phyloP scores from a whole-genome alignment of 257 asterid genomes.

The Ajuga chamaepitys region DNA sequence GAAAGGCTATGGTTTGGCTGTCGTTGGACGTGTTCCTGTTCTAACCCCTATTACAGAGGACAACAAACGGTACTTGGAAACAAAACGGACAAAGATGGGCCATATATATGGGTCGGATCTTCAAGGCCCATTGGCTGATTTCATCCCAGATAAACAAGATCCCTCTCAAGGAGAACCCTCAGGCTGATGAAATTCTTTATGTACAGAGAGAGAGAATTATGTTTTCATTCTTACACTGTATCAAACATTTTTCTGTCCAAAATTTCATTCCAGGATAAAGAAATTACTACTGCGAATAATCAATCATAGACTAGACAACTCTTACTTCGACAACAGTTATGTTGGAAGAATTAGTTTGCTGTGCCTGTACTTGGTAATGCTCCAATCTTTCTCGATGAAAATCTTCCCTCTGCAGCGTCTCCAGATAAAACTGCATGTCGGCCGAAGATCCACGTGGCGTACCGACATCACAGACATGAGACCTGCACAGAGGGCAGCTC shows the following conservation, averaged over 20 bases:
- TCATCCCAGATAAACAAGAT: constrained; percentile 28
- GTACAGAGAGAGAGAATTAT: not conserved
- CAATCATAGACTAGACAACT: not conserved
- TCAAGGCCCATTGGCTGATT: constrained; percentile 29
- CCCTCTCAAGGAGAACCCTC: constrained; percentile 8
- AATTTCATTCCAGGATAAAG: not conserved
- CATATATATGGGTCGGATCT: constrained; percentile 66
- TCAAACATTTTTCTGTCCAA: not conserved
- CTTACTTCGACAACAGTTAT: not conserved
- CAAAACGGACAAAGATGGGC: constrained; percentile 71
- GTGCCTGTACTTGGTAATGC: constrained; percentile 10
- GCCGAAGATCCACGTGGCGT: constrained; percentile 13
- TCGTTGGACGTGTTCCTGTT: constrained; percentile 71
- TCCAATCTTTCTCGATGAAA: constrained; percentile 25
- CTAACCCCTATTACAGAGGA: constrained; percentile 76
- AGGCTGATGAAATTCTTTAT: not conserved
- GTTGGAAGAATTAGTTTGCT: constrained; percentile 7
- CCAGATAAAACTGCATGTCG: constrained; percentile 20
- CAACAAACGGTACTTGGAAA: constrained; percentile 65
- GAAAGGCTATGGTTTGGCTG: constrained; percentile 75
- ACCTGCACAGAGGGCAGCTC: constrained; percentile 69
- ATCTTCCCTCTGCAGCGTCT: constrained; percentile 42
- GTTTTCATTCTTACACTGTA: not conserved
- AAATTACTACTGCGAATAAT: not conserved
- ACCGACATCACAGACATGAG: constrained; percentile 9